phyloP scores from a whole-genome alignment of 768 basidiomycete genomes.

The Trametes cubensis region DNA sequence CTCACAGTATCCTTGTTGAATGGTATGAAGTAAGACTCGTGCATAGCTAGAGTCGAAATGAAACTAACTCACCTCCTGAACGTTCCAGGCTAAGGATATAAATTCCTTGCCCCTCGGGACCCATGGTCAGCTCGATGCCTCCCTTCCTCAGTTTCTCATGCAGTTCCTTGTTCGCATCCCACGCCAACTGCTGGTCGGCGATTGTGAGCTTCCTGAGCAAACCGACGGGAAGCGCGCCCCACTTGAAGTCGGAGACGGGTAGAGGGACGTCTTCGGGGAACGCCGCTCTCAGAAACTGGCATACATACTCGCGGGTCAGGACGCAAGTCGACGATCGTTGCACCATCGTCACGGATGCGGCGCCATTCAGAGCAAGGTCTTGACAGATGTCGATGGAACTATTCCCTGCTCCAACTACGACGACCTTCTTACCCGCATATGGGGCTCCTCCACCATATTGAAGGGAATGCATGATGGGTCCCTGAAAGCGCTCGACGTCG shows the following conservation, averaged over 20 bases:
- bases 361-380: constrained; percentile 40
- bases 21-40: background rate
- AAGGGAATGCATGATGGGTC: constrained; percentile 55
- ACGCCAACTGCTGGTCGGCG: constrained; percentile 12
- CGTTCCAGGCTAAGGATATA: constrained; percentile 36
- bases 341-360: constrained; percentile 42
- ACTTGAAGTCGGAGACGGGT: constrained; percentile 42
- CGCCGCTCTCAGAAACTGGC: background rate
- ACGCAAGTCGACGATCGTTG: constrained; percentile 45
- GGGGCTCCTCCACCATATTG: constrained; percentile 50
- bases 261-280: constrained; percentile 34
- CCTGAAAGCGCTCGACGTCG: constrained; percentile 51
- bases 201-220: constrained; percentile 9
- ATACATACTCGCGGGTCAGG: constrained; percentile 22
- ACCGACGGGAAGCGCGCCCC: constrained; percentile 36
- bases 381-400: constrained; percentile 37
- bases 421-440: constrained; percentile 62
- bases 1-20: constrained; percentile 13
- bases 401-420: constrained; percentile 71
- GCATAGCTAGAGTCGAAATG: background rate
- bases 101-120: constrained; percentile 42
- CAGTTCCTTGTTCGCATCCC: constrained; percentile 36
- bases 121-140: constrained; percentile 43
- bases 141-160: constrained; percentile 40
- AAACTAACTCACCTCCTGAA: constrained; percentile 34